Evolutionary conservation across 2,329 filamentous ascomycete species (phyloP).

Genomic region (Echinosphaeria canescens): DNA sequence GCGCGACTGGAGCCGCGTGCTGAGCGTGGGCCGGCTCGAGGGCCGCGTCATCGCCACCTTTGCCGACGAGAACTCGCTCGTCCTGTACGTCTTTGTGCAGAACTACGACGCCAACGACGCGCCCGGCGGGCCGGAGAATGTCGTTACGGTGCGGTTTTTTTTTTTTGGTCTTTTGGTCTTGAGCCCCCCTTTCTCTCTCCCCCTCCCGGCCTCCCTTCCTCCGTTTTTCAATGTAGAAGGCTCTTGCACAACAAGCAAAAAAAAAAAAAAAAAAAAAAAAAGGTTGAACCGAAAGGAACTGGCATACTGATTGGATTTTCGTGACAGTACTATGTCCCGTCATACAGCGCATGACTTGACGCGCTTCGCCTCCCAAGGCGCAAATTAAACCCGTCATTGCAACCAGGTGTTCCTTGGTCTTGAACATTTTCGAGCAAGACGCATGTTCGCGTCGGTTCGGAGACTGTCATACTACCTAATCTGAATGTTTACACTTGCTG

Average conservation of each 20-base stretch:
- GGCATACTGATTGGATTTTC: slow-evolving; percentile 1
- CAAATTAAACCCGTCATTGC: neutral
- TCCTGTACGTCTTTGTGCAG: slow-evolving; percentile 64
- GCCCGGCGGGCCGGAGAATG: slow-evolving; percentile 41
- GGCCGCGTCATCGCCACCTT: slow-evolving; percentile 88
- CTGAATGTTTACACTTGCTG: no score
- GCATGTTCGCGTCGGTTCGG: no score
- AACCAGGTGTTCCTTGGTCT: neutral
- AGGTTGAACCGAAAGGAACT: no score
- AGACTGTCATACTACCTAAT: no score
- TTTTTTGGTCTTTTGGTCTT: neutral
- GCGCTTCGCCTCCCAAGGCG: no score
- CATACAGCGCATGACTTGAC: slow-evolving; percentile 11
- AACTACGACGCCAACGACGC: slow-evolving; percentile 53
- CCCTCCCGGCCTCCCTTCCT: neutral
- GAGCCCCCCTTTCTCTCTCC: neutral
- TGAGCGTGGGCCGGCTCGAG: slow-evolving; percentile 77
- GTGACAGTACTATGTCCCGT: slow-evolving; percentile 16
- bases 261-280: no score
- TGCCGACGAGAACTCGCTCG: slow-evolving; percentile 57
- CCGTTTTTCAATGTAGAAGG: no score
- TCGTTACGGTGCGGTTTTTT: slow-evolving; percentile 42
- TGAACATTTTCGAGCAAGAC: neutral
- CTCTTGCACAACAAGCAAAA: no score
- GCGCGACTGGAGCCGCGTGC: slow-evolving; percentile 82